phyloP scores from a whole-genome alignment of 345 rosid species.

The Brassica juncea region DNA sequence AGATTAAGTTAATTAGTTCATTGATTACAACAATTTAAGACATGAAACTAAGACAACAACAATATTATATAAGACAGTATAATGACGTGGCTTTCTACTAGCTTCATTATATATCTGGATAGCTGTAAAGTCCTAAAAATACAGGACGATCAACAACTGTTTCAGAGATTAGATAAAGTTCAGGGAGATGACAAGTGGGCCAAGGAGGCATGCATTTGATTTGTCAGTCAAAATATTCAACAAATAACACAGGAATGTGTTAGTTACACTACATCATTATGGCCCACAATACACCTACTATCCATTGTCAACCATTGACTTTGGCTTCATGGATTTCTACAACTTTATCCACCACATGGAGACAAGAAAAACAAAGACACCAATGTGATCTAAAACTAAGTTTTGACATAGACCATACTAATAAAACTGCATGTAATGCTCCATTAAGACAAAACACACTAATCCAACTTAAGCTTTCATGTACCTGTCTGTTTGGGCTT shows the following conservation, averaged over 20 bases:
- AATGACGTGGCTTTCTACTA: too few species aligned
- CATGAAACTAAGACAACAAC: constrained; percentile 4
- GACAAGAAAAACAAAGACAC: not conserved
- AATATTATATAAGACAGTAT: not conserved
- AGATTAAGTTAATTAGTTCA: not conserved
- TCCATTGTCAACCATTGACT: constrained; percentile 23
- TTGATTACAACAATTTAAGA: not conserved
- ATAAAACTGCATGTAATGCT: constrained; percentile 15
- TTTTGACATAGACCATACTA: not conserved
- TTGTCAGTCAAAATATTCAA: constrained; percentile 20
- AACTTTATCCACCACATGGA: constrained; percentile 10
- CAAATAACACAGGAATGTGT: not conserved
- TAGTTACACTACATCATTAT: constrained; percentile 5
- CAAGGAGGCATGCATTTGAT: not conserved
- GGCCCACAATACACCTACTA: constrained; percentile 31
- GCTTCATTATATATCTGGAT: too few species aligned
- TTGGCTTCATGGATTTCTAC: not conserved
- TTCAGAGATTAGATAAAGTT: too few species aligned
- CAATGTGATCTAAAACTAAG: not conserved
- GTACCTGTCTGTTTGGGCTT: constrained; percentile 79
- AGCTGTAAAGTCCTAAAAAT: too few species aligned
- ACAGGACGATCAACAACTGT: too few species aligned
- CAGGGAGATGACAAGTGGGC: not conserved
- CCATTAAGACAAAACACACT: constrained; percentile 1
- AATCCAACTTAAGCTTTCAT: not conserved